Percentiles rank a stretch among this genome's conserved stretches.
phyloP scores from a whole-genome alignment of 1,284 basidiomycete species.

The Apiotrichum gracile region DNA sequence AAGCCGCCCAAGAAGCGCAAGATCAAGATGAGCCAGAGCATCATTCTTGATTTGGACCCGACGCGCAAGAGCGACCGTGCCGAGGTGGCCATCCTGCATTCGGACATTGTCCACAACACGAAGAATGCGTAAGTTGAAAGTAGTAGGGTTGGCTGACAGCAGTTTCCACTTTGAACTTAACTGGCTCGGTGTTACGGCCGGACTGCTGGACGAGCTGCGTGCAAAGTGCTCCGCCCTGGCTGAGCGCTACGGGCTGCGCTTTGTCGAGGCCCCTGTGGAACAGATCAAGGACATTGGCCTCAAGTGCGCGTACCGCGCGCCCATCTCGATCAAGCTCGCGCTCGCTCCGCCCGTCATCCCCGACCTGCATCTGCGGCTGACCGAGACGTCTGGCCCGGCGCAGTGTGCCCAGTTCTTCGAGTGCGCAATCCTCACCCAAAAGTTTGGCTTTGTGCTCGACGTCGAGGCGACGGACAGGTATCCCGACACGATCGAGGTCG shows the following conservation, averaged over 20 bases:
- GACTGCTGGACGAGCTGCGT: conserved; percentile 86
- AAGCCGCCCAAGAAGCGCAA: conserved; percentile 56
- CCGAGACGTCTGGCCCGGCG: conserved; percentile 46
- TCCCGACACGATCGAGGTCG: conserved; percentile 71
- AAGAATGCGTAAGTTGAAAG: conserved; percentile 56
- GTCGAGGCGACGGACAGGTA: conserved; percentile 73
- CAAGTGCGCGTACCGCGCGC: conserved; percentile 81
- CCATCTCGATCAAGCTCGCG: conserved; percentile 70
- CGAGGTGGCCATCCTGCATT: conserved; percentile 78
- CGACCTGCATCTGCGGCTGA: conserved; percentile 62
- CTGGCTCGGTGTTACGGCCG: conserved; percentile 94
- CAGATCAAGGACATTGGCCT: conserved; percentile 73
- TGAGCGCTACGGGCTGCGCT: conserved; percentile 82
- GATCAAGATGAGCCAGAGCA: conserved; percentile 70
- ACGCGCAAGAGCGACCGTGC: conserved; percentile 75
- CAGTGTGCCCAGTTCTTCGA: conserved; percentile 69
- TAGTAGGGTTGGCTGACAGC: background rate
- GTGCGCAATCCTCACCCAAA: conserved; percentile 63
- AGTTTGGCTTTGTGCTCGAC: conserved; percentile 76
- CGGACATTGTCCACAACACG: conserved; percentile 88
- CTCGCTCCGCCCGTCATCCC: conserved; percentile 65
- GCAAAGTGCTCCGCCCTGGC: conserved; percentile 77
- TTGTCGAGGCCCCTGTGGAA: conserved; percentile 86
- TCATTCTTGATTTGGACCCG: conserved; percentile 80
- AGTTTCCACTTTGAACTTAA: conserved; percentile 90